phyloP scores from a whole-genome alignment of 768 basidiomycete species.

The Mycena belliarum region DNA sequence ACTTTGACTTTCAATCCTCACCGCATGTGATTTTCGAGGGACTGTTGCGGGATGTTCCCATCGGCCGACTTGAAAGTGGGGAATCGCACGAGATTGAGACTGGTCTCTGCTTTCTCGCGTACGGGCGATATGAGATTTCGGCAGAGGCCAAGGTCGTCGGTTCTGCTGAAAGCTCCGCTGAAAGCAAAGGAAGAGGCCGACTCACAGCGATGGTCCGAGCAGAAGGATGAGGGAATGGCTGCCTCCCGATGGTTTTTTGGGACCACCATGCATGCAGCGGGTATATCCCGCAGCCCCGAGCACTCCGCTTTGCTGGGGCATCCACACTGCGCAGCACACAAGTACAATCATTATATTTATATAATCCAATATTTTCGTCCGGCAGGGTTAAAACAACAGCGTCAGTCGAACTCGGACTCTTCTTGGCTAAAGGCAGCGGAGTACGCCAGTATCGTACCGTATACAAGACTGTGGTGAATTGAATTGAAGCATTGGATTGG shows the following conservation, averaged over 20 bases:
- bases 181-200: constrained; percentile 40
- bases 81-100: constrained; percentile 52
- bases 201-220: constrained; percentile 38
- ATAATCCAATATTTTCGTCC: constrained; percentile 10
- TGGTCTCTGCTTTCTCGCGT: constrained; percentile 72
- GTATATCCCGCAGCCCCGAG: background rate
- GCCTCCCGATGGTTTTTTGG: background rate
- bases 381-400: background rate
- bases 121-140: constrained; percentile 61
- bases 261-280: too few relatives aligned
- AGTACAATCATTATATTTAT: constrained; percentile 20
- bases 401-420: constrained; percentile 77
- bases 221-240: constrained; percentile 13
- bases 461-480: constrained; percentile 68
- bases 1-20: constrained; percentile 55
- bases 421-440: constrained; percentile 81
- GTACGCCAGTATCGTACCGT: constrained; percentile 89
- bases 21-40: constrained; percentile 76
- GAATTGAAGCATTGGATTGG: background rate
- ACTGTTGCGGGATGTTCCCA: constrained; percentile 53
- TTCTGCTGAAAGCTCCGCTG: constrained; percentile 24
- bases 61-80: constrained; percentile 63
- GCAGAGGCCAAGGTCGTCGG: constrained; percentile 43
- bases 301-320: background rate
- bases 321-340: constrained; percentile 10